Base-by-base conservation (phyloP, 139 green algal genomes). In the Closterium sp. region DNA sequence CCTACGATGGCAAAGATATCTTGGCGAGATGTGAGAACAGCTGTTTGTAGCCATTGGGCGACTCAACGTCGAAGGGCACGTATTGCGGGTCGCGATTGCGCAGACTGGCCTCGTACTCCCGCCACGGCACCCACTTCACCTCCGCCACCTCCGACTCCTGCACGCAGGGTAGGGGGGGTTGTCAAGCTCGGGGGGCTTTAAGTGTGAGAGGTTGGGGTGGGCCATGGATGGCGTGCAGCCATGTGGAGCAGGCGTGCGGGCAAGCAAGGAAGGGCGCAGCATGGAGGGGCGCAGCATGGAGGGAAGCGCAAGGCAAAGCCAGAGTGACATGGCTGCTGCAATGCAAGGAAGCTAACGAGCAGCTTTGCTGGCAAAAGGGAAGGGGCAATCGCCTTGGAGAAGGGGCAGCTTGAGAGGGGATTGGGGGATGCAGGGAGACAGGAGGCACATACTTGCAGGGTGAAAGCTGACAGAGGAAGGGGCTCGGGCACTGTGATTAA, bases 381-480 rank as follows among this genome's bases (percentile, higher is more conserved):
- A 23, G 5, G 38, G 7, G 38, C 38, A 66, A 12, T n/a, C n/a
- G n/a, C n/a, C n/a, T n/a, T n/a, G 38, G 16, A 6, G 36, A 55
- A 55, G 36, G 36, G 36, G 36, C 36, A 55, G 36, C 1, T 66
- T n/a, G n/a, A n/a, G n/a, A n/a, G n/a, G n/a, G n/a, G n/a, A n/a
- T n/a, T n/a, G n/a, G n/a, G 55, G 25, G 16, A 19, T 76, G 16
- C 16, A 76, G 55, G 4, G 55, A 76, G 55, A 19, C 55, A 76
- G 55, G 55, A 2, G 16, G 55, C 66, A 38, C 88, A 0, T 32
- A 92, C 91, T 69, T 94, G 92, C n/a, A 94, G 92, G 8, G 43
- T 90, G 85, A 94, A 94, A 10, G 92, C 85, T 6, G 91, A 34
- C 7, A 90, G 32, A n/a, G 92, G 92, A 9, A 94, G 87, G 0